phyloP scores from a whole-genome alignment of 148 eudicot genomes.

The Drosera capensis region DNA sequence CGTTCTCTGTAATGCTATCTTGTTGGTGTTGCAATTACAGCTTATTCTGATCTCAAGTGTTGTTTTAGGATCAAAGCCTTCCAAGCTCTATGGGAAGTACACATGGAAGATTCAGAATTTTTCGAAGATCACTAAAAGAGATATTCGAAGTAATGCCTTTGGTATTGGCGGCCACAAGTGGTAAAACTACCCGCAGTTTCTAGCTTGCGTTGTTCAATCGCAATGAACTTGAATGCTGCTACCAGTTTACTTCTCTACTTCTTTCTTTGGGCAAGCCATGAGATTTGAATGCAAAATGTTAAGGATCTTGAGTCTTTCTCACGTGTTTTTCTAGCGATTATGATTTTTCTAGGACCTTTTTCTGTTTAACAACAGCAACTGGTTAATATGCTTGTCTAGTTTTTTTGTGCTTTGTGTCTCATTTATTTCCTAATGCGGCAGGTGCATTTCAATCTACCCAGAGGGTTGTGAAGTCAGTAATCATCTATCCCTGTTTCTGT shows the following conservation, averaged over 20 bases:
- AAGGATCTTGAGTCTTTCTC: no score
- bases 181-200: slow-evolving; percentile 34
- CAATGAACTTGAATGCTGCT: background rate
- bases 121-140: slow-evolving; percentile 87
- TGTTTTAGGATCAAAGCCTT: slow-evolving; percentile 72
- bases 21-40: no score
- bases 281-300: no score
- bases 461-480: slow-evolving; percentile 96
- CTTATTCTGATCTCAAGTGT: no score
- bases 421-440: slow-evolving; percentile 20
- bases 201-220: background rate
- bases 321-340: no score
- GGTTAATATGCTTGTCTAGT: no score
- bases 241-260: background rate
- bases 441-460: slow-evolving; percentile 91
- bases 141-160: slow-evolving; percentile 74
- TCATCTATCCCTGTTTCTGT: slow-evolving; percentile 85
- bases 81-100: slow-evolving; percentile 57
- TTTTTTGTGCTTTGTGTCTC: no score
- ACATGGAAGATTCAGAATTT: slow-evolving; percentile 85
- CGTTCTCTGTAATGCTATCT: no score
- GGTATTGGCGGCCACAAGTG: slow-evolving; percentile 93
- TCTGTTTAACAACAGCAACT: no score
- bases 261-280: no score
- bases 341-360: no score